A percentile compares a stretch with the other conserved stretches of the same genome.
Evolutionary conservation across 768 basidiomycete genomes (phyloP).

Genomic region (Leccinellum albellum): DNA sequence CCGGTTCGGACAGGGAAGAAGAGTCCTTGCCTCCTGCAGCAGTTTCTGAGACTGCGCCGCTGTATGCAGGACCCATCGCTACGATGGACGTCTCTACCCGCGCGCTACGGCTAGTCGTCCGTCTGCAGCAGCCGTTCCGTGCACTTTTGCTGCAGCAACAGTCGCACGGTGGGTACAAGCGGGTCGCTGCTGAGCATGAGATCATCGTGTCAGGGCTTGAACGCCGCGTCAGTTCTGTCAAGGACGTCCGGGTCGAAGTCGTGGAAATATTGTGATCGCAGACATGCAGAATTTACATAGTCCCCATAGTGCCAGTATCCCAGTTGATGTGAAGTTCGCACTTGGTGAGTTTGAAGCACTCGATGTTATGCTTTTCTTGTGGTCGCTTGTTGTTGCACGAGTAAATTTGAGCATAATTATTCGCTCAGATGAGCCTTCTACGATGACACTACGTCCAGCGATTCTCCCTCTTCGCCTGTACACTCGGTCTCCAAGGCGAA

Average conservation of each 20-base stretch:
- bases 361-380: too few relatives aligned
- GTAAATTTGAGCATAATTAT: too few relatives aligned
- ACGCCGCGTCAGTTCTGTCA: not conserved
- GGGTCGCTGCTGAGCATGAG: not conserved
- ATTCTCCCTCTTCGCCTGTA: too few relatives aligned
- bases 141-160: slow-evolving; percentile 5
- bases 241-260: not conserved
- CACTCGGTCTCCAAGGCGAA: too few relatives aligned
- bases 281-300: too few relatives aligned
- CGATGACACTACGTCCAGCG: too few relatives aligned
- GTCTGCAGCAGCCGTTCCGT: slow-evolving; percentile 8
- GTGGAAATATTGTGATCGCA: not conserved
- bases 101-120: slow-evolving; percentile 4
- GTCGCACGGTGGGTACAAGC: not conserved
- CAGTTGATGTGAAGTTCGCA: too few relatives aligned
- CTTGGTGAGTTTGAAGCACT: too few relatives aligned
- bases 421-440: too few relatives aligned
- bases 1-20: not conserved
- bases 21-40: not conserved
- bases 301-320: too few relatives aligned
- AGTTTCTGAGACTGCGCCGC: not conserved
- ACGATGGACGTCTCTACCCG: not conserved
- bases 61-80: too few relatives aligned
- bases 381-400: too few relatives aligned
- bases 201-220: not conserved